Conservation (phyloP, 2,329 filamentous ascomycete species). For the Elsinoe arachidis region DNA sequence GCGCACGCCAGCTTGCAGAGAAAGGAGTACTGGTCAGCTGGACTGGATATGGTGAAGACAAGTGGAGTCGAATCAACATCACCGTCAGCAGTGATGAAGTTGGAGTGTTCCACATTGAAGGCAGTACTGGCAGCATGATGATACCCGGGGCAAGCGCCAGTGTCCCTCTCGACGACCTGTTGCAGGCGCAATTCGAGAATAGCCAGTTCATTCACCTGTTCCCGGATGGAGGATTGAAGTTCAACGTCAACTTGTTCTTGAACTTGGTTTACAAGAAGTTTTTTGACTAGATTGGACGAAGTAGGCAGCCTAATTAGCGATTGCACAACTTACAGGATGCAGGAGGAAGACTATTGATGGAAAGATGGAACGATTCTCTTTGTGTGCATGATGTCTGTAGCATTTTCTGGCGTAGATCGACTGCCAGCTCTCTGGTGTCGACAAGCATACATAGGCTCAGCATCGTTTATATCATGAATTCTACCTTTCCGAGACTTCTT, state of each 20-base stretch:
- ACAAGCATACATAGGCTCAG: constrained; percentile 11
- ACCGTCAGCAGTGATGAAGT: constrained; percentile 93
- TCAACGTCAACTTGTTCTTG: constrained; percentile 94
- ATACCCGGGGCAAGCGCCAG: constrained; percentile 86
- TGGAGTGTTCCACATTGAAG: constrained; percentile 87
- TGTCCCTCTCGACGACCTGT: constrained; percentile 81
- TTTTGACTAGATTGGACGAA: constrained; percentile 47
- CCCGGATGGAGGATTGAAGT: constrained; percentile 59
- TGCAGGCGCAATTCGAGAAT: constrained; percentile 96
- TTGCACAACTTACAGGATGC: neutral
- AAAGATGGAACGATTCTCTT: neutral
- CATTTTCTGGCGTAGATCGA: constrained; percentile 7
- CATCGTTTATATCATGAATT: constrained; percentile 10
- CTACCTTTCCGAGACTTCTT: neutral
- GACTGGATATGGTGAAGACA: constrained; percentile 69
- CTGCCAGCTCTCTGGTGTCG: neutral
- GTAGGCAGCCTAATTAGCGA: neutral
- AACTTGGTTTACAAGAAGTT: constrained; percentile 99
- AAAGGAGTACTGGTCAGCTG: constrained; percentile 93
- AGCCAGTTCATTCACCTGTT: constrained; percentile 95
- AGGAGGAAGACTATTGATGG: neutral
- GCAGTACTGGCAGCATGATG: constrained; percentile 84
- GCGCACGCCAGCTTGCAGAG: constrained; percentile 75
- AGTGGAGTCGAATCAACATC: constrained; percentile 87
- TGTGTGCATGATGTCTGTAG: constrained; percentile 10